Evolutionary conservation across 2,329 filamentous ascomycete species (phyloP).

Genomic region (Orbilia brochopaga): DNA sequence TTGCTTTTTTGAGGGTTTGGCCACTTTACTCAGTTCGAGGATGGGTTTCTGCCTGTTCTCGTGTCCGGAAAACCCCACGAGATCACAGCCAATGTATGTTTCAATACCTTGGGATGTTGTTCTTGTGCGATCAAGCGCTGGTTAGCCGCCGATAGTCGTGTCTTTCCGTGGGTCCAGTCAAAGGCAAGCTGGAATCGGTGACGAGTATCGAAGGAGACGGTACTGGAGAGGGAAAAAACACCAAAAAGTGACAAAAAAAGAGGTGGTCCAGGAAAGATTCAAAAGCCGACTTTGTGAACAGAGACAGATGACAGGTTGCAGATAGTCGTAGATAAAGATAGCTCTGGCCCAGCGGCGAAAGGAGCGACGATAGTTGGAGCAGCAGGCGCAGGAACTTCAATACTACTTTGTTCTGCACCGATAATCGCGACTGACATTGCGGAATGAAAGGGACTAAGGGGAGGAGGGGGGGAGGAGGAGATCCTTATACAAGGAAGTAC

Average conservation of each 20-base stretch:
- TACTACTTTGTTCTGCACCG: conserved; percentile 40
- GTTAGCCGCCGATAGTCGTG: conserved; percentile 40
- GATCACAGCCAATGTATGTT: not conserved
- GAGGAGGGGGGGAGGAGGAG: conserved; percentile 1
- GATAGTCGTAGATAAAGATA: conserved; percentile 9
- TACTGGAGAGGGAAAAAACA: conserved; percentile 7
- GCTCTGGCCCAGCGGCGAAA: conserved; percentile 41
- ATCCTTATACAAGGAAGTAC: not conserved
- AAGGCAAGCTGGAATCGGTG: conserved; percentile 26
- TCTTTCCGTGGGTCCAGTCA: conserved; percentile 42
- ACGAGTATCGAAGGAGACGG: conserved; percentile 23
- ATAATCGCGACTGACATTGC: conserved; percentile 27
- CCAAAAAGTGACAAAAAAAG: not conserved
- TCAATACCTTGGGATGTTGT: not conserved
- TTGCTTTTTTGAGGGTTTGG: not conserved
- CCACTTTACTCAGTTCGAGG: too few relatives aligned
- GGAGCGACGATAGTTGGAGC: conserved; percentile 47
- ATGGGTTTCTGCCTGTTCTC: too few relatives aligned
- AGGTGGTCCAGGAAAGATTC: not conserved
- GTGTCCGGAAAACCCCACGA: too few relatives aligned
- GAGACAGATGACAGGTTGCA: not conserved
- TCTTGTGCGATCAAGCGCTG: not conserved
- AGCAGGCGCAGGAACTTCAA: conserved; percentile 40
- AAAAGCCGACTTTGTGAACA: not conserved
- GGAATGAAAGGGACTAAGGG: not conserved